Conservation (phyloP, 495 filamentous ascomycete species). For the Amorphotheca resinae region DNA sequence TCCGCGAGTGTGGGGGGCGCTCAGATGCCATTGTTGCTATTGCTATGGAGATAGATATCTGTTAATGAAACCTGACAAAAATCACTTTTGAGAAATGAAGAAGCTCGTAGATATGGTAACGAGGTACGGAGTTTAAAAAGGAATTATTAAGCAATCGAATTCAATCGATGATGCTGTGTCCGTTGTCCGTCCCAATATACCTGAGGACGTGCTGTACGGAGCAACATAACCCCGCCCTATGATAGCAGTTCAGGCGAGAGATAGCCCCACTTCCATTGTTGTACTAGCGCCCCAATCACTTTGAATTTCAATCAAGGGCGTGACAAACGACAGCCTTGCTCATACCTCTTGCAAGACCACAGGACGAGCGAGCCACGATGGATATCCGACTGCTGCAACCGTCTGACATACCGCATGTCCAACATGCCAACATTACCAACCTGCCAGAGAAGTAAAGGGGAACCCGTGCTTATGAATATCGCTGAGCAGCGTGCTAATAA, state of each 20-base stretch:
- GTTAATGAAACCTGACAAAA: too few relatives aligned
- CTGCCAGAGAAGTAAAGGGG: constrained; percentile 66
- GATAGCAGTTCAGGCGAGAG: too few relatives aligned
- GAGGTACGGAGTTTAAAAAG: background rate
- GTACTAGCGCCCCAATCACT: constrained; percentile 3
- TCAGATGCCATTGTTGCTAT: constrained; percentile 15
- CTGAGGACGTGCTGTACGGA: too few relatives aligned
- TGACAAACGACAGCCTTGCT: constrained; percentile 1
- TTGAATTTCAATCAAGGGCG: too few relatives aligned
- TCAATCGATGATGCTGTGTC: too few relatives aligned
- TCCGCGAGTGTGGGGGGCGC: constrained; percentile 5
- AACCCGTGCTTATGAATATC: background rate
- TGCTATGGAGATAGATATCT: too few relatives aligned
- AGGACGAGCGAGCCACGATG: constrained; percentile 34
- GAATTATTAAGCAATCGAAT: background rate
- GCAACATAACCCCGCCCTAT: too few relatives aligned
- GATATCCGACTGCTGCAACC: constrained; percentile 65
- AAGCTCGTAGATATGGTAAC: constrained; percentile 5
- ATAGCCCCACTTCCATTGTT: background rate
- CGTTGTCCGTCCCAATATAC: too few relatives aligned
- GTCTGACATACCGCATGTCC: constrained; percentile 83
- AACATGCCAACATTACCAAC: constrained; percentile 97
- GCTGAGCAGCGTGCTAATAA: constrained; percentile 1
- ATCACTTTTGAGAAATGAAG: too few relatives aligned
- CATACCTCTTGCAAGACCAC: background rate